Percentiles rank a stretch among this genome's conserved stretches.
These are phyloP conservation scores for Pezicula rhizophila DNA, from an alignment of 2,329 filamentous ascomycete species.

Conservation along the genomic window DNA sequence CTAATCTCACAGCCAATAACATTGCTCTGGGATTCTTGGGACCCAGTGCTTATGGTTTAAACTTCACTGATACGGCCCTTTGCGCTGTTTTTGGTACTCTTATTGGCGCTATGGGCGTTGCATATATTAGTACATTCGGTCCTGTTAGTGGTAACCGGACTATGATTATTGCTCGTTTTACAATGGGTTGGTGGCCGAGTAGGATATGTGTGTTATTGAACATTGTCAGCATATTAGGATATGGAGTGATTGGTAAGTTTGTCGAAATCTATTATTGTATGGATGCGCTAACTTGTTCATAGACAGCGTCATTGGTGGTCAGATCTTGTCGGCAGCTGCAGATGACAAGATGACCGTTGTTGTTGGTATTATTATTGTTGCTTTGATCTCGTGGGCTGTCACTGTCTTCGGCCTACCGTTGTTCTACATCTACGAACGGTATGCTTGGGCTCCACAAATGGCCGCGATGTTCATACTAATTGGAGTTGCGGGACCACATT, in stretches of 20 bases:
- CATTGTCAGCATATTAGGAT: slow-evolving; percentile 56
- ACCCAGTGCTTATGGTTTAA: slow-evolving; percentile 49
- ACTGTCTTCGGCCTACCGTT: slow-evolving; percentile 62
- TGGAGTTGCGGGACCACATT: slow-evolving; percentile 52
- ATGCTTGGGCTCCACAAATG: slow-evolving; percentile 55
- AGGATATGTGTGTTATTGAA: slow-evolving; percentile 59
- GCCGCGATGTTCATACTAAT: slow-evolving; percentile 53
- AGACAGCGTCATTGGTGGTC: slow-evolving; percentile 60
- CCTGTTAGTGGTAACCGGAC: slow-evolving; percentile 56
- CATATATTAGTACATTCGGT: slow-evolving; percentile 58
- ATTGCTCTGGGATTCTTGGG: slow-evolving; percentile 60
- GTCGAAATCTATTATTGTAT: background rate
- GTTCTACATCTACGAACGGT: slow-evolving; percentile 64
- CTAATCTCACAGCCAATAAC: slow-evolving; percentile 59
- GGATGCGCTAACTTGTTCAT: background rate
- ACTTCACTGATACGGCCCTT: slow-evolving; percentile 50
- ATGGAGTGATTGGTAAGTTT: slow-evolving; percentile 43
- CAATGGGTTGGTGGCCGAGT: slow-evolving; percentile 61
- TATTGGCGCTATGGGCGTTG: slow-evolving; percentile 46
- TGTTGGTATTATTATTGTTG: slow-evolving; percentile 62
- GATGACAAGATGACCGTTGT: slow-evolving; percentile 53
- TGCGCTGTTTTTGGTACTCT: slow-evolving; percentile 52
- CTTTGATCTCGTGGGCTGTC: slow-evolving; percentile 55
- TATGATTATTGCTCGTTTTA: slow-evolving; percentile 51
- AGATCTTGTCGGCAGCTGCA: slow-evolving; percentile 62